Conservation (phyloP, 2,329 filamentous ascomycete genomes). For the Calonectria ilicicola region DNA sequence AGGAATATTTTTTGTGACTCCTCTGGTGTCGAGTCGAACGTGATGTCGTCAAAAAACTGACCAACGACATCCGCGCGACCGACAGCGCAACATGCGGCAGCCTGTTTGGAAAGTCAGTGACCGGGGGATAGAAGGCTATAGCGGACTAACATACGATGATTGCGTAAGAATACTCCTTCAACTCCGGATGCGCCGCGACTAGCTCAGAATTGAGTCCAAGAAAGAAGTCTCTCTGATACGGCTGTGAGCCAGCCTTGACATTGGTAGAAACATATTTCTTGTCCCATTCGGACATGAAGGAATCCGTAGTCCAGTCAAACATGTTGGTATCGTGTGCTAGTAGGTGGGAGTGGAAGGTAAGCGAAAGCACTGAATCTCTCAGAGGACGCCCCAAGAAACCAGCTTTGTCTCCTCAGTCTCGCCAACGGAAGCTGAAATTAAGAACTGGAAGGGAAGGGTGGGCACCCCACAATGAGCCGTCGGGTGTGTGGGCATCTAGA, state of each 20-base stretch:
- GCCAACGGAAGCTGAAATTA: too few relatives aligned
- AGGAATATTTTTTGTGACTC: conserved; percentile 24
- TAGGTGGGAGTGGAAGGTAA: too few relatives aligned
- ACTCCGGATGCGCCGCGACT: background rate
- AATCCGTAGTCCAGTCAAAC: conserved; percentile 28
- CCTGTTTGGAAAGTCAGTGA: background rate
- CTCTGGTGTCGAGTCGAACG: conserved; percentile 18
- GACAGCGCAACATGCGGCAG: conserved; percentile 28
- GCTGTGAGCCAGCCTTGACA: conserved; percentile 16
- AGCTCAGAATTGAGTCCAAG: background rate
- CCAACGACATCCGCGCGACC: conserved; percentile 31
- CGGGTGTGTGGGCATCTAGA: too few relatives aligned
- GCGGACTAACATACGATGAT: background rate
- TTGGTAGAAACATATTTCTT: conserved; percentile 31
- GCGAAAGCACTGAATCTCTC: too few relatives aligned
- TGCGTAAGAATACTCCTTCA: background rate
- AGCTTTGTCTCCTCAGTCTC: too few relatives aligned
- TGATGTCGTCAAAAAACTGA: conserved; percentile 27
- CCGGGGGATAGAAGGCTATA: too few relatives aligned
- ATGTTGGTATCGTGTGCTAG: background rate
- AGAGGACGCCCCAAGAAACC: too few relatives aligned
- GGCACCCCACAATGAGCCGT: too few relatives aligned
- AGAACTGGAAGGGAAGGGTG: too few relatives aligned
- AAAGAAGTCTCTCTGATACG: conserved; percentile 23
- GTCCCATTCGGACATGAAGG: conserved; percentile 30